phyloP scores from a whole-genome alignment of 352 stramenopile genomes.

The Globisporangium heterothallicum region DNA sequence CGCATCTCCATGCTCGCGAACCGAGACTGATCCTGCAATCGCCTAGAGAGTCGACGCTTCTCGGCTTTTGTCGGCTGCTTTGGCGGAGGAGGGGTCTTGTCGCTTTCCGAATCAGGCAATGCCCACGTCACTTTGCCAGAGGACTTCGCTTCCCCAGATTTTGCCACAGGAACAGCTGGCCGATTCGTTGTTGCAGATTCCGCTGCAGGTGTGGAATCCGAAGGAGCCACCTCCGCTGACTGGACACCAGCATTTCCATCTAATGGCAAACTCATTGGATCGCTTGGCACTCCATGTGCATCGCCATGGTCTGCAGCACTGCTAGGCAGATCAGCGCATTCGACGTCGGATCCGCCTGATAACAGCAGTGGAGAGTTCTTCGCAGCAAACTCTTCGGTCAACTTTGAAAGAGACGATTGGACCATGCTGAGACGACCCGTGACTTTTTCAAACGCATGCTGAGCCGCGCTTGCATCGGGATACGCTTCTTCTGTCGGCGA shows the following conservation, averaged over 20 bases:
- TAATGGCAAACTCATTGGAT: not conserved
- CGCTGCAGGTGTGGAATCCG: not conserved
- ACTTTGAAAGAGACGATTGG: not conserved
- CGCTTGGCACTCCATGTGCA: not conserved
- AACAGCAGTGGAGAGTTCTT: not conserved
- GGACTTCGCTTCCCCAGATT: not conserved
- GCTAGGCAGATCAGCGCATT: no score
- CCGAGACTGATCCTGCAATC: slow-evolving; percentile 22
- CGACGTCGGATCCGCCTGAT: not conserved
- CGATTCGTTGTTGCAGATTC: not conserved
- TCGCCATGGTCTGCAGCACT: not conserved
- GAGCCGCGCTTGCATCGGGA: slow-evolving; percentile 1
- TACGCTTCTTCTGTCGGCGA: slow-evolving; percentile 5
- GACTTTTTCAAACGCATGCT: not conserved
- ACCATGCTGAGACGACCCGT: not conserved
- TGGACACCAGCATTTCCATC: not conserved
- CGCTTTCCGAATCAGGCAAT: not conserved
- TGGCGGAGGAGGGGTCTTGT: not conserved
- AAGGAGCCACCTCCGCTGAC: not conserved
- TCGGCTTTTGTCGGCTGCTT: slow-evolving; percentile 17
- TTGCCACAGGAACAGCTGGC: not conserved
- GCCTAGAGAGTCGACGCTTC: slow-evolving; percentile 24
- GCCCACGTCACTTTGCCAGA: slow-evolving; percentile 6
- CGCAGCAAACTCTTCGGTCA: not conserved
- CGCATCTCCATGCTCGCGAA: slow-evolving; percentile 21